Conservation (phyloP, 1,284 basidiomycete species). For the Ustanciosporium gigantosporum region DNA sequence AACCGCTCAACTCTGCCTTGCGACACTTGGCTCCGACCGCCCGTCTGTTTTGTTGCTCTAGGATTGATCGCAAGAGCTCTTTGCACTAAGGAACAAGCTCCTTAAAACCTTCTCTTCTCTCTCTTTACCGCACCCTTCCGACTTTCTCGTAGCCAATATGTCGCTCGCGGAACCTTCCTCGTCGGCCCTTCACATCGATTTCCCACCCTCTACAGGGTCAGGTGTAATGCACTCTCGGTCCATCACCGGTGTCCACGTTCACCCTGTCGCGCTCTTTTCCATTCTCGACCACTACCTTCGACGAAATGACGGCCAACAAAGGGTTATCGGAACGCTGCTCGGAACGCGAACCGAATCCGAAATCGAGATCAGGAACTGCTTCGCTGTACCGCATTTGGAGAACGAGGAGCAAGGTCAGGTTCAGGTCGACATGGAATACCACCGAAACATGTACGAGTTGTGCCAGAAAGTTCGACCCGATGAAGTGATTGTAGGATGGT, state of each 20-base stretch:
- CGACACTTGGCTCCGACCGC: too few relatives aligned
- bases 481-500: slow-evolving; percentile 87
- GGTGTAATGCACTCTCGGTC: slow-evolving; percentile 58
- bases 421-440: slow-evolving; percentile 91
- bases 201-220: slow-evolving; percentile 52
- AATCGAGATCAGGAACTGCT: slow-evolving; percentile 57
- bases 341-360: slow-evolving; percentile 74
- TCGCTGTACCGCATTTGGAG: slow-evolving; percentile 66
- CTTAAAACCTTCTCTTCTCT: too few relatives aligned
- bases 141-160: too few relatives aligned
- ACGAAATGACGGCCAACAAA: slow-evolving; percentile 68
- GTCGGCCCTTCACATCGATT: slow-evolving; percentile 58
- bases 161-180: slow-evolving; percentile 44
- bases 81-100: too few relatives aligned
- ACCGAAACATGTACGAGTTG: slow-evolving; percentile 88
- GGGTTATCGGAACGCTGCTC: slow-evolving; percentile 94
- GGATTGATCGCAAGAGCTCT: too few relatives aligned
- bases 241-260: slow-evolving; percentile 55
- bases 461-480: slow-evolving; percentile 80
- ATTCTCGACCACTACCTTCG: slow-evolving; percentile 97
- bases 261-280: slow-evolving; percentile 73
- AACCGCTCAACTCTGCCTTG: too few relatives aligned
- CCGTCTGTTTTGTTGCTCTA: too few relatives aligned
- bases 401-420: slow-evolving; percentile 71
- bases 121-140: too few relatives aligned